phyloP scores from a whole-genome alignment of 257 asterid species.

The Solanum chmielewskii region DNA sequence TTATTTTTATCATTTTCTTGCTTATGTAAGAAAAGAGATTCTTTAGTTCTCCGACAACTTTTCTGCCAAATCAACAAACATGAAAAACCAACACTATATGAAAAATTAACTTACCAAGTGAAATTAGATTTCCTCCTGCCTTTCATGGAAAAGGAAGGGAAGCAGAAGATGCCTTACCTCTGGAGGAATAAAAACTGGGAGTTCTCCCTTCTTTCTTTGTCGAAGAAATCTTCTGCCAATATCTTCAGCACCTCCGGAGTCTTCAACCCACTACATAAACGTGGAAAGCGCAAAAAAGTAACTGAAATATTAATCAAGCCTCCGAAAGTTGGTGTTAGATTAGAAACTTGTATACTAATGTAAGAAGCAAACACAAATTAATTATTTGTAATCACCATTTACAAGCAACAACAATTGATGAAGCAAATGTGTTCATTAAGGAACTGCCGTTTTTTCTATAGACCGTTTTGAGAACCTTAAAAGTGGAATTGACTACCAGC shows the following conservation, averaged over 20 bases:
- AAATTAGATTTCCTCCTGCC: background rate
- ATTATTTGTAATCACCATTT: background rate
- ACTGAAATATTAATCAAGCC: background rate
- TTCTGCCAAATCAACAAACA: background rate
- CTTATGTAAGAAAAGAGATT: no score
- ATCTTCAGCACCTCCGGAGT: constrained; percentile 67
- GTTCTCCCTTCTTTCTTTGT: constrained; percentile 57
- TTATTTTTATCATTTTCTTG: no score
- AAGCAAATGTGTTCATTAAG: background rate
- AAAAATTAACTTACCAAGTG: no score
- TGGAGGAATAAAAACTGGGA: constrained; percentile 77
- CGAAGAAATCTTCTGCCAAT: constrained; percentile 58
- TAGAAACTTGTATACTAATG: background rate
- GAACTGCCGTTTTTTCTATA: background rate
- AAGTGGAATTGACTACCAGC: background rate
- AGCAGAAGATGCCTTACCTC: constrained; percentile 29
- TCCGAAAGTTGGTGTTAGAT: background rate
- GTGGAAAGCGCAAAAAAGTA: background rate
- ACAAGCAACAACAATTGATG: background rate
- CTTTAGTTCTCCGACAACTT: background rate
- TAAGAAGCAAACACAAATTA: background rate
- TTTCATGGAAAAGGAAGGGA: background rate
- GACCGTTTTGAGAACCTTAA: background rate
- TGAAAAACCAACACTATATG: background rate
- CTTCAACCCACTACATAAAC: constrained; percentile 62